Conservation (phyloP, 2,329 filamentous ascomycete species). For the Drechslerella stenobrocha region DNA sequence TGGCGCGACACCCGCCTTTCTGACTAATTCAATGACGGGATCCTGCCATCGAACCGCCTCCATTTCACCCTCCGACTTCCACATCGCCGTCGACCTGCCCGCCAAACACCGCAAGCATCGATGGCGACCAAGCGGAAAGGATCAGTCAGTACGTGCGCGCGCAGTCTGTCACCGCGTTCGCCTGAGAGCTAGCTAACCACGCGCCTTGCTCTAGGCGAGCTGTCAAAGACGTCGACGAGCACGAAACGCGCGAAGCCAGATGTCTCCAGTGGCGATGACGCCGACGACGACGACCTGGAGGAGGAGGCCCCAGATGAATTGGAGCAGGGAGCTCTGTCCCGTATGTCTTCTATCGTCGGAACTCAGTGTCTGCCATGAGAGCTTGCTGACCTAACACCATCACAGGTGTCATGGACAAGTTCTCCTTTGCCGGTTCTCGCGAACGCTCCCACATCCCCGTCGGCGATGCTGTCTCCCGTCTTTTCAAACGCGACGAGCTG, state of each 20-base stretch:
- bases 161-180: neutral
- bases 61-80: conserved; percentile 3
- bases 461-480: conserved; percentile 62
- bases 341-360: conserved; percentile 14
- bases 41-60: conserved; percentile 17
- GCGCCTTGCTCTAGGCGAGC: conserved; percentile 31
- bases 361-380: neutral
- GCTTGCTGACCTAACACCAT: conserved; percentile 4
- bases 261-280: conserved; percentile 24
- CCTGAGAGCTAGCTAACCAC: conserved; percentile 23
- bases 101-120: conserved; percentile 13
- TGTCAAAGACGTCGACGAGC: conserved; percentile 27
- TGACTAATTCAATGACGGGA: conserved; percentile 4
- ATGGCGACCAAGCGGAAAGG: conserved; percentile 49
- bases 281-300: conserved; percentile 31
- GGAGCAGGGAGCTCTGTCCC: conserved; percentile 40
- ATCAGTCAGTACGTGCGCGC: conserved; percentile 33
- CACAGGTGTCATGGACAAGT: conserved; percentile 54
- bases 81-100: conserved; percentile 26
- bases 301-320: conserved; percentile 35
- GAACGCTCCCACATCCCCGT: conserved; percentile 58
- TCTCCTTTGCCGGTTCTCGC: conserved; percentile 61
- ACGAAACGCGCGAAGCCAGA: conserved; percentile 38
- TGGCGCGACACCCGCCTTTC: conserved; percentile 1
- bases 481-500: conserved; percentile 72